Base-by-base conservation (phyloP, 768 basidiomycete genomes). In the Coprinopsis strossmayeri region DNA sequence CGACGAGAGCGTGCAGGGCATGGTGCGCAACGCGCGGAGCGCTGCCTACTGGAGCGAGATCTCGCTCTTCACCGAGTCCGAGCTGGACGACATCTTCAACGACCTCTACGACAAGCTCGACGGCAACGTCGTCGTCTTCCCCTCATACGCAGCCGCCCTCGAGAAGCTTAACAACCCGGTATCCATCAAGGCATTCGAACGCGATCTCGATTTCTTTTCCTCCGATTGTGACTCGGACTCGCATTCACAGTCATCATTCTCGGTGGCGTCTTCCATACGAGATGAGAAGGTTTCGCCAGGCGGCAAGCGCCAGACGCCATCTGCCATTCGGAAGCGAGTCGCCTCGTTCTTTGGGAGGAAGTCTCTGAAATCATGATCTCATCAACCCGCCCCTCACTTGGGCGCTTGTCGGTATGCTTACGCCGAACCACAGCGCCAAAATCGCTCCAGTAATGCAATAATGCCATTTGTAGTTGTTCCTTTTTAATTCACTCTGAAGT, bases 91-190 rank as follows among this genome's bases (percentile, higher is more conserved):
- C 18, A 46, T 55, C 30, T 51, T 55, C 45, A 41, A 28, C 34
- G 38, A 53, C 23, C 30, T 55, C 17, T 40, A 46, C 32, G 34
- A 44, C 44, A 48, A 46, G n/a, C 35, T 58, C 24, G 57, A 53
- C 25, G 52, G 57, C 21, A 48, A 51, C 24, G 39, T 54, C 5
- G 50, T 38, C 5, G 57, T 58, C 17, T 58, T 58, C 34, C 54
- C 54, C 12, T 45, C 42, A 17, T 50, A 50, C 43, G 49, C 49
- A 15, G 43, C 49, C n/a, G 42, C 42, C 28, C 43, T 50, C 28
- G 49, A 50, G 49, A 50, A 50, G 35, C 49, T 50, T 26, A 50
- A 45, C 42, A 44, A 50, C 25, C 49, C 49, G 12, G 27, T 50
- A 15, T 9, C 25, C 27, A 32, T 45, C 43, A 45, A 45, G 27